These are phyloP conservation scores for Sequoia sempervirens DNA, from an alignment of 75 land plant genomes.

Conservation along the genomic window DNA sequence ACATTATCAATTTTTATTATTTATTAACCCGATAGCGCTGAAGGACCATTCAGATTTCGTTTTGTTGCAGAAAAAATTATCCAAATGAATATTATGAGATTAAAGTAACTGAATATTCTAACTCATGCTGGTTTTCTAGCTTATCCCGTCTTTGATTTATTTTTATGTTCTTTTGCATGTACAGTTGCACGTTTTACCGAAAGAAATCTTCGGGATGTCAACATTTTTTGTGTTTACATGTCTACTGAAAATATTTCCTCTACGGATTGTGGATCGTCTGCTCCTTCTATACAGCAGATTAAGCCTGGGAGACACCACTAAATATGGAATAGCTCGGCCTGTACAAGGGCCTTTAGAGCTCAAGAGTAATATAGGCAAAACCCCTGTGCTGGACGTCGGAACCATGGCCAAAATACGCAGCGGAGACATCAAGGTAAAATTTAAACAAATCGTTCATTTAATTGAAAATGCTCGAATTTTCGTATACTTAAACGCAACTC, in stretches of 20 bases:
- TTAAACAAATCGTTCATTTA: neutral
- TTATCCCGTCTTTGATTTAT: neutral
- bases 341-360: constrained; percentile 38
- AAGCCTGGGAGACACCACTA: constrained; percentile 28
- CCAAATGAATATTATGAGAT: neutral
- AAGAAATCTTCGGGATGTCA: constrained; percentile 7
- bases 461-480: neutral
- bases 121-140: neutral
- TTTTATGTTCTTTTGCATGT: neutral
- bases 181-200: constrained; percentile 1
- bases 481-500: neutral
- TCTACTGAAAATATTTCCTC: constrained; percentile 23
- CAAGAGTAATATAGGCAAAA: constrained; percentile 27
- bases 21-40: neutral
- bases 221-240: constrained; percentile 16
- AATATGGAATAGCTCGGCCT: constrained; percentile 40
- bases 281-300: constrained; percentile 3
- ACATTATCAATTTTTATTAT: neutral
- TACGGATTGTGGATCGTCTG: constrained; percentile 19
- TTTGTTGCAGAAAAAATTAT: neutral
- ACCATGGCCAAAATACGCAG: constrained; percentile 35
- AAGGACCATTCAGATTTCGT: neutral
- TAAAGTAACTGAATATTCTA: neutral
- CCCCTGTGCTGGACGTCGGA: constrained; percentile 60
- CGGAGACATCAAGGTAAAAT: constrained; percentile 47